Evolutionary conservation across 345 rosid species (phyloP), one percentile per base, ranked within the genome.

Genomic region (Erodium maritimum): DNA sequence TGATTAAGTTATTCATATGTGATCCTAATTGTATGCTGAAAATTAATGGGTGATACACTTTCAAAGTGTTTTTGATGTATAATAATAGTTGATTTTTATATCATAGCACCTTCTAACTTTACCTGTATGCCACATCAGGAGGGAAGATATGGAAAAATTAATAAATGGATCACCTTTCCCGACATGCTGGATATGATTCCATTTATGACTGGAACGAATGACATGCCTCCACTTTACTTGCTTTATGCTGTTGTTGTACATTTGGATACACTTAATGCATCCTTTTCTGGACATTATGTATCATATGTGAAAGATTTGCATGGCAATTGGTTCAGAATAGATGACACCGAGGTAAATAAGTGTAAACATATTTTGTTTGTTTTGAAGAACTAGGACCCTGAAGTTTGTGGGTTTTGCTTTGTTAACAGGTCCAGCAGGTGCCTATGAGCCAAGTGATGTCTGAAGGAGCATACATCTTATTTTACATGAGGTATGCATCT

Each of bases 381-480:
- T 42, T 42, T 12, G 21, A 13, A 54, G 56, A 56, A 12, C 23
- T 55, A 57, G 58, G 21, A 55, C 23, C 48, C 12, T 42, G 29
- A 10, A 63, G 23, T 8, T 54, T 51, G 22, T 17, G 55, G 37
- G 45, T 61, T 19, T 21, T 65, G 23, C 23, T 60, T 67, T 23
- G 57, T 62, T 34, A 55, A 57, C 79, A 88, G 96, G 84, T 85
- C 62, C 82, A 67, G 74, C 82, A 70, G 25, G 93, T 88, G 62
- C 72, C 86, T 52, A 77, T 77, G 77, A 77, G 82, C 73, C 90
- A 85, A 69, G 96, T 88, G 72, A 88, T 88, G 96, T 88, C 90
- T 11, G 96, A 88, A 75, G 96, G 88, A 67, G 96, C 93, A 58
- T 88, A 88, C 65, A 88, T 88, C 63, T 73, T 88, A 73, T 88